Evolutionary conservation across 805 yeast species (phyloP).

Genomic region (Kodamaea sagamina): DNA sequence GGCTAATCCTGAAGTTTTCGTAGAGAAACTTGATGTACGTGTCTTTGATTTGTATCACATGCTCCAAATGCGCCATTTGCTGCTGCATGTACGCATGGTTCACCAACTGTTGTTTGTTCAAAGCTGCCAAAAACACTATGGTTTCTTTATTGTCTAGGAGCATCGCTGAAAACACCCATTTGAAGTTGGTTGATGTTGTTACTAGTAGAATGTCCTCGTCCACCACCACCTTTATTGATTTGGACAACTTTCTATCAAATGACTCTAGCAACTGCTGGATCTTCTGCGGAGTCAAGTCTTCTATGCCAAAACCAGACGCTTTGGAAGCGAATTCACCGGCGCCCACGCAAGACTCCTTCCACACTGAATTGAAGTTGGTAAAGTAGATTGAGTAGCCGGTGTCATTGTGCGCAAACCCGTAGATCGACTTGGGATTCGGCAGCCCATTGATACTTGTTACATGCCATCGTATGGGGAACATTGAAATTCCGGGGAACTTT

Average conservation of each 20-base stretch:
- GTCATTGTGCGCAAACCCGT: conserved; percentile 17
- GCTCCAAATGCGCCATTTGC: conserved; percentile 23
- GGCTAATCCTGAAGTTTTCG: conserved; percentile 36
- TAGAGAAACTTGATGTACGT: conserved; percentile 32
- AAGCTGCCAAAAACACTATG: conserved; percentile 19
- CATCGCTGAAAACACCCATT: conserved; percentile 25
- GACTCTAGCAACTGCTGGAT: conserved; percentile 18
- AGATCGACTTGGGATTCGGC: conserved; percentile 13
- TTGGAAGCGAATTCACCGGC: conserved; percentile 14
- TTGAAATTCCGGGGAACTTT: too few relatives aligned
- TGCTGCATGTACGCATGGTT: conserved; percentile 23
- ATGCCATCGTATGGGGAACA: conserved; percentile 1
- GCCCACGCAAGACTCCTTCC: conserved; percentile 21
- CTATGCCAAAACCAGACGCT: conserved; percentile 30
- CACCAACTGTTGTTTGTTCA: conserved; percentile 25
- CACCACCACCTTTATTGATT: not conserved
- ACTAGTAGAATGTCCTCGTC: not conserved
- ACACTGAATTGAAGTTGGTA: conserved; percentile 30
- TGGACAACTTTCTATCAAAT: conserved; percentile 11
- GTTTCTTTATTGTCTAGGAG: conserved; percentile 12
- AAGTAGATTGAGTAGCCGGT: conserved; percentile 25
- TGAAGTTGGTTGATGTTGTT: conserved; percentile 13
- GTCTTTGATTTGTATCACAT: conserved; percentile 29
- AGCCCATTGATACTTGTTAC: not conserved
- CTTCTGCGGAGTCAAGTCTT: conserved; percentile 21